Percentiles rank a stretch among this genome's conserved stretches.
Conservation (phyloP, 164 flowering plant species). For the Macadamia tetraphylla region DNA sequence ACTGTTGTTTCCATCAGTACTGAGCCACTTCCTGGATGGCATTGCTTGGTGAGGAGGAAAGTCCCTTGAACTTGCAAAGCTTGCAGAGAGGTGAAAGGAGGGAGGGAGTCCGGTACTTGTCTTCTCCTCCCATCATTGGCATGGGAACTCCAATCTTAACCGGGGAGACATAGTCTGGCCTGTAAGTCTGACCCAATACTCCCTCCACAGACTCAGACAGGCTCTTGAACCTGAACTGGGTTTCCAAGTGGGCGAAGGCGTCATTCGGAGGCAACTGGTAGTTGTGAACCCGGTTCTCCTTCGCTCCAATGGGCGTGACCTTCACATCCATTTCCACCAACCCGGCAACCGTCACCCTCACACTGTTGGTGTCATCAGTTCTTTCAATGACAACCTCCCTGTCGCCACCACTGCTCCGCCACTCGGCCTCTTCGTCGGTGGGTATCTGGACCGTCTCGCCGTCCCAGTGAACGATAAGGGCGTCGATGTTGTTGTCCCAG, state of each 20-base stretch:
- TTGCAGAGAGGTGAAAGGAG: slow-evolving; percentile 46
- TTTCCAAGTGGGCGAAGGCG: slow-evolving; percentile 47
- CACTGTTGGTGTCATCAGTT: slow-evolving; percentile 49
- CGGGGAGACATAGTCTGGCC: slow-evolving; percentile 52
- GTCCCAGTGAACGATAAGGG: slow-evolving; percentile 44
- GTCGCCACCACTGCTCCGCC: slow-evolving; percentile 26
- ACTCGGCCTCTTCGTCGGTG: slow-evolving; percentile 51
- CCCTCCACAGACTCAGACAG: slow-evolving; percentile 57
- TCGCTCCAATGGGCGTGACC: slow-evolving; percentile 47
- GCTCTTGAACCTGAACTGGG: slow-evolving; percentile 31
- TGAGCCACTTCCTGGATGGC: slow-evolving; percentile 14
- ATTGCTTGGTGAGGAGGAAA: slow-evolving; percentile 7
- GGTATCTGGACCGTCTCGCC: slow-evolving; percentile 34
- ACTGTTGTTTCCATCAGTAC: slow-evolving; percentile 10
- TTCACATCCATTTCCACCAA: slow-evolving; percentile 42
- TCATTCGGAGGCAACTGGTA: slow-evolving; percentile 51
- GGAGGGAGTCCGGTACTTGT: slow-evolving; percentile 49
- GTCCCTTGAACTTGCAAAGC: slow-evolving; percentile 38
- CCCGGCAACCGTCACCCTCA: slow-evolving; percentile 42
- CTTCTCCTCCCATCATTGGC: slow-evolving; percentile 86
- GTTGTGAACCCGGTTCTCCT: slow-evolving; percentile 56
- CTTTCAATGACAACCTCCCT: slow-evolving; percentile 49
- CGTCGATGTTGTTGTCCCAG: slow-evolving; percentile 57
- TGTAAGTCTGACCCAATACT: slow-evolving; percentile 59
- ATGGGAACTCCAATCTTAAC: slow-evolving; percentile 60